A percentile compares a stretch with the other conserved stretches of the same genome.
Conservation (phyloP, 2,329 filamentous ascomycete species). For the Thyridium curvatum region DNA sequence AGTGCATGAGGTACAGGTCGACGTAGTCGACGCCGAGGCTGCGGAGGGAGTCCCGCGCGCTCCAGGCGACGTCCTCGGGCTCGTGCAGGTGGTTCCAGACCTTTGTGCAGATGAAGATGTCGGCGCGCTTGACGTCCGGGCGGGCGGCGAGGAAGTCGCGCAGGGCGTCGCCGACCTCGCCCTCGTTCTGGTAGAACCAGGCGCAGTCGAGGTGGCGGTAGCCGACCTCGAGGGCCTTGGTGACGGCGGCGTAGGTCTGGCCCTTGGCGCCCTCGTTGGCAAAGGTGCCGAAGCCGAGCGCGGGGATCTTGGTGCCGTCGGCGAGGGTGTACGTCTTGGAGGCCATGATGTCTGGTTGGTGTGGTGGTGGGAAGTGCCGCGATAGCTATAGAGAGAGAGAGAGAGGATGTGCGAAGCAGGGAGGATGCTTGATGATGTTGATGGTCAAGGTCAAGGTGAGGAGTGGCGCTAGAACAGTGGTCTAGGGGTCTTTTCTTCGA, state of each 20-base stretch:
- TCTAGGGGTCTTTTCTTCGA: too few relatives aligned
- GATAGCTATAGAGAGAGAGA: too few relatives aligned
- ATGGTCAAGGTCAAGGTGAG: constrained; percentile 4
- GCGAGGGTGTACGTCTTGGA: too few relatives aligned
- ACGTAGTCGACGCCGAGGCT: constrained; percentile 11
- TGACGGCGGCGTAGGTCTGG: too few relatives aligned
- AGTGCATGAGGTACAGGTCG: constrained; percentile 10
- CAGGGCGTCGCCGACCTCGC: constrained; percentile 41
- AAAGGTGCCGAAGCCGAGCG: too few relatives aligned
- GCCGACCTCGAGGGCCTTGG: too few relatives aligned
- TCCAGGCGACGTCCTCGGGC: constrained; percentile 29
- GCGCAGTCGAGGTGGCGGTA: constrained; percentile 4
- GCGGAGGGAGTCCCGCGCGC: constrained; percentile 26
- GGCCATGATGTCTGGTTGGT: too few relatives aligned
- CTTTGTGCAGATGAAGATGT: constrained; percentile 53
- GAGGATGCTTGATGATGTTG: constrained; percentile 5
- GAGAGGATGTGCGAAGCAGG: too few relatives aligned
- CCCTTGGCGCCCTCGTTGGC: too few relatives aligned
- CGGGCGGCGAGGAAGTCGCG: constrained; percentile 20
- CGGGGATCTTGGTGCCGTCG: too few relatives aligned
- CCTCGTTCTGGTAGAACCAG: constrained; percentile 38
- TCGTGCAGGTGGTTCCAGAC: constrained; percentile 52
- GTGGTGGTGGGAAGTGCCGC: too few relatives aligned
- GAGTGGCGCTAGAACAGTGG: neutral
- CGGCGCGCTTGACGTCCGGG: constrained; percentile 29